Conservation (phyloP, 129 eudicot genomes). For the Centaurea solstitialis region DNA sequence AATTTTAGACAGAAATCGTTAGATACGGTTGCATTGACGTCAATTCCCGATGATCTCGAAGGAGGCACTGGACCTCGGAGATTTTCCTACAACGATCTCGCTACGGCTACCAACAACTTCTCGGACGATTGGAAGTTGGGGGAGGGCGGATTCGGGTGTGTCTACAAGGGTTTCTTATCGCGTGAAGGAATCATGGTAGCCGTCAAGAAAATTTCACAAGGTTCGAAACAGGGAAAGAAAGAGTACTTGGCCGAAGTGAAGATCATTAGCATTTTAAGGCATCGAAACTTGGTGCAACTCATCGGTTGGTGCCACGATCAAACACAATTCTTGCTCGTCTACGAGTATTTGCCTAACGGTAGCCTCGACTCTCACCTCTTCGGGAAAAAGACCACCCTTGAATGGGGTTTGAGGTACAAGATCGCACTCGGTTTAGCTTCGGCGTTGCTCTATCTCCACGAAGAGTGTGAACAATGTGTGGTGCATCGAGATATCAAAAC, state of each 20-base stretch:
- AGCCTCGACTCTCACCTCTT: conserved; percentile 37
- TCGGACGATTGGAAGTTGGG: neutral
- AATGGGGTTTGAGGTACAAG: conserved; percentile 32
- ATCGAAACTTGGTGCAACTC: conserved; percentile 39
- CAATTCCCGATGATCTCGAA: conserved; percentile 34
- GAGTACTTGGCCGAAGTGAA: conserved; percentile 38
- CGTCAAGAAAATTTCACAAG: conserved; percentile 31
- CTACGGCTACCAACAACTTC: conserved; percentile 2
- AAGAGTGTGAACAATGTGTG: conserved; percentile 47
- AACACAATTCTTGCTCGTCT: conserved; percentile 36
- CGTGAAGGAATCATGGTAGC: conserved; percentile 25
- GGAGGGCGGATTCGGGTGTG: neutral
- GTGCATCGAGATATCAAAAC: conserved; percentile 48
- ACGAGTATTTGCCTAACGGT: conserved; percentile 42
- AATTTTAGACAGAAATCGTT: neutral
- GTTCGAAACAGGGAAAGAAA: conserved; percentile 41
- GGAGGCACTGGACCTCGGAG: conserved; percentile 14
- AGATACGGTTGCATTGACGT: conserved; percentile 6
- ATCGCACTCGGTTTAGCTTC: conserved; percentile 33
- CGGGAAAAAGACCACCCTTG: conserved; percentile 7
- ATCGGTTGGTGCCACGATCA: conserved; percentile 44
- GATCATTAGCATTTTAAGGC: conserved; percentile 35
- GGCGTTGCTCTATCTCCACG: conserved; percentile 40
- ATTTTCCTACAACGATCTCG: neutral
- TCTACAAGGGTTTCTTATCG: conserved; percentile 12